Percentiles rank a stretch among this genome's conserved stretches.
These are phyloP conservation scores for Diaporthe ilicicola DNA, from an alignment of 2,329 filamentous ascomycete species.

Conservation along the genomic window DNA sequence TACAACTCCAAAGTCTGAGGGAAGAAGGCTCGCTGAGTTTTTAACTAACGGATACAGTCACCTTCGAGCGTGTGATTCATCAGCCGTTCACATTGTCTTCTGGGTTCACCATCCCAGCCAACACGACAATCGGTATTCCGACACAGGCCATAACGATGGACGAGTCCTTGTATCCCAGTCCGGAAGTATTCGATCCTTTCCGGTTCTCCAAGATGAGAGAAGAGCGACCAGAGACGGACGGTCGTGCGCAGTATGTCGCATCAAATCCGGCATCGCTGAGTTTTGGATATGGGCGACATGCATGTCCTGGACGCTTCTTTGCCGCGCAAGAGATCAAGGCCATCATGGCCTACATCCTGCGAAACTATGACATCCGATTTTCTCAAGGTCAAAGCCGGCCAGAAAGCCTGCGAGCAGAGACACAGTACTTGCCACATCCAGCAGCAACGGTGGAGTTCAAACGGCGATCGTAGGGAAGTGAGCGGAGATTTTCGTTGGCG, in stretches of 20 bases:
- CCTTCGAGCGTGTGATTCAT: constrained; percentile 59
- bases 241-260: constrained; percentile 9
- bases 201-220: background rate
- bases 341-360: constrained; percentile 21
- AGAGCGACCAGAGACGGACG: constrained; percentile 6
- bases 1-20: background rate
- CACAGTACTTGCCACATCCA: constrained; percentile 21
- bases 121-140: constrained; percentile 52
- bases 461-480: background rate
- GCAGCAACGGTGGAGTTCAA: constrained; percentile 1
- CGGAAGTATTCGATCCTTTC: constrained; percentile 36
- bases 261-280: constrained; percentile 1
- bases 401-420: constrained; percentile 6
- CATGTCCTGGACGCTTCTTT: constrained; percentile 22
- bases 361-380: constrained; percentile 14
- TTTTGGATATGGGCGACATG: constrained; percentile 24
- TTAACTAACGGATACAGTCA: constrained; percentile 38
- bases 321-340: constrained; percentile 25
- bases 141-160: constrained; percentile 48
- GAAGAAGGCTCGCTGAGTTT: background rate
- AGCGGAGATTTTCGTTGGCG: background rate
- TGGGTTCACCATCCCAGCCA: constrained; percentile 58
- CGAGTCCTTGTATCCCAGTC: constrained; percentile 45
- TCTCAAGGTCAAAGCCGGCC: constrained; percentile 10
- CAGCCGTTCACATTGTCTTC: constrained; percentile 61